Percentiles rank a stretch among this genome's conserved stretches.
Conservation (phyloP, 164 flowering plant genomes). For the Magnolia changhungtana region DNA sequence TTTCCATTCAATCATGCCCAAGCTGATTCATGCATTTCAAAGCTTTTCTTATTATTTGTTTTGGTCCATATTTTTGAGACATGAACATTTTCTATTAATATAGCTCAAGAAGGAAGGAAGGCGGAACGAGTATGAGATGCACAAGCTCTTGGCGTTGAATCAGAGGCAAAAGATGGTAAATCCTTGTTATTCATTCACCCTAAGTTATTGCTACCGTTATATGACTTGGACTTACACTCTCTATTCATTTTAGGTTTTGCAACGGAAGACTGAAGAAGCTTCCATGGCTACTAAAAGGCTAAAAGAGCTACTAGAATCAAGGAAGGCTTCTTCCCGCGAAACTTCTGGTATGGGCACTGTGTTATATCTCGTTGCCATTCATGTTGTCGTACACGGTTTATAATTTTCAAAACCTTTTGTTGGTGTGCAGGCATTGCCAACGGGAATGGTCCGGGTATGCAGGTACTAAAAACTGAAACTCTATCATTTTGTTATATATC, state of each 20-base stretch:
- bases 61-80: neutral
- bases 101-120: conserved; percentile 99
- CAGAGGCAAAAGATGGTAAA: conserved; percentile 96
- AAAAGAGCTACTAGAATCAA: conserved; percentile 84
- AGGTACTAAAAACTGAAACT: conserved; percentile 44
- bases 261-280: conserved; percentile 97
- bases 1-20: neutral
- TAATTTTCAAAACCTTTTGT: neutral
- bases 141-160: conserved; percentile 84
- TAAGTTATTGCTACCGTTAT: neutral
- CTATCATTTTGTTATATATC: neutral
- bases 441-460: conserved; percentile 63
- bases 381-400: neutral
- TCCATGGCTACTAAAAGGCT: conserved; percentile 85
- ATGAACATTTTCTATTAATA: conserved; percentile 23
- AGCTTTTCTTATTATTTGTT: neutral
- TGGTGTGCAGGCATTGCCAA: conserved; percentile 47
- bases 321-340: conserved; percentile 78
- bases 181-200: neutral
- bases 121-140: conserved; percentile 98
- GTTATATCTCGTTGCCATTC: neutral
- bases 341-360: conserved; percentile 27
- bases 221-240: neutral
- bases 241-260: conserved; percentile 62
- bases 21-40: neutral